Conservation (phyloP, 2,329 filamentous ascomycete genomes). For the Hypoxylon sp. region DNA sequence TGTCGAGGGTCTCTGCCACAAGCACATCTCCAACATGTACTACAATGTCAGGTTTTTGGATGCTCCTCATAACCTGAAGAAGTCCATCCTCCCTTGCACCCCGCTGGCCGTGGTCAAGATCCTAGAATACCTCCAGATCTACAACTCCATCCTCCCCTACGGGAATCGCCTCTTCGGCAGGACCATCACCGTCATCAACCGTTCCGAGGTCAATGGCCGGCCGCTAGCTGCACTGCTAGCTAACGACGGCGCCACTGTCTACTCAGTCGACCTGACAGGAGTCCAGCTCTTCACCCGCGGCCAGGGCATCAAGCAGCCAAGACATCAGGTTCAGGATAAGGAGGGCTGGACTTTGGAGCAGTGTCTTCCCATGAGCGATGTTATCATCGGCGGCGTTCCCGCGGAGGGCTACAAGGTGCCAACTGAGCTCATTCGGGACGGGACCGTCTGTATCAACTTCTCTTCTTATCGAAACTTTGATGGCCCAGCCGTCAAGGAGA, state of each 20-base stretch:
- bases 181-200: constrained; percentile 95
- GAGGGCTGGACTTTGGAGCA: constrained; percentile 81
- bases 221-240: constrained; percentile 91
- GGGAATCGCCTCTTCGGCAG: constrained; percentile 93
- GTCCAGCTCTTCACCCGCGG: constrained; percentile 93
- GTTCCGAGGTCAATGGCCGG: constrained; percentile 92
- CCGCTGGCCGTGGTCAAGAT: constrained; percentile 97
- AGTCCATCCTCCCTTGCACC: constrained; percentile 94
- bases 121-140: constrained; percentile 92
- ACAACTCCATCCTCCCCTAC: constrained; percentile 92
- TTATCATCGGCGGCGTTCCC: constrained; percentile 93
- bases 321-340: constrained; percentile 88
- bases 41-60: constrained; percentile 97
- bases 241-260: constrained; percentile 95
- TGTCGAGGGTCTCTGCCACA: constrained; percentile 92
- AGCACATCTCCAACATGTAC: constrained; percentile 99
- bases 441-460: constrained; percentile 98
- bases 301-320: constrained; percentile 81
- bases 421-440: constrained; percentile 81
- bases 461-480: constrained; percentile 95
- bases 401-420: constrained; percentile 90
- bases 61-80: constrained; percentile 75
- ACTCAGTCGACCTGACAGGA: constrained; percentile 91
- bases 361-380: constrained; percentile 86
- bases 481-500: constrained; percentile 85